A percentile compares a stretch with the other conserved stretches of the same genome.
These are phyloP conservation scores for Acidiella bohemica DNA, from an alignment of 495 filamentous ascomycete genomes.

Conservation along the genomic window DNA sequence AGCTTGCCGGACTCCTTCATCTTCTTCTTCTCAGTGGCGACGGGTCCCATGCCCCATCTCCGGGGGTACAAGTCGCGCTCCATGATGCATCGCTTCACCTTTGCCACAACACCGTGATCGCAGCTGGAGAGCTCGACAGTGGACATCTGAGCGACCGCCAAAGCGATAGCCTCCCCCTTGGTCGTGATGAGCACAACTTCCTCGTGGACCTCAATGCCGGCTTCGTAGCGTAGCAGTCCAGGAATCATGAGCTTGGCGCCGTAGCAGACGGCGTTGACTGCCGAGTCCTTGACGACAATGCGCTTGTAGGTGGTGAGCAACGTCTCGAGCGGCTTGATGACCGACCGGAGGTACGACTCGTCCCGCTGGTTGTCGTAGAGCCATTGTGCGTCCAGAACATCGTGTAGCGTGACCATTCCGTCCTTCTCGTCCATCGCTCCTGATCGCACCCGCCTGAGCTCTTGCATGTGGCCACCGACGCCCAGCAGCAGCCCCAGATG, in stretches of 20 bases:
- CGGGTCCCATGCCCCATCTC: slow-evolving; percentile 86
- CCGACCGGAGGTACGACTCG: slow-evolving; percentile 71
- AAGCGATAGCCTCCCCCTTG: slow-evolving; percentile 94
- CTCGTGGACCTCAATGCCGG: slow-evolving; percentile 73
- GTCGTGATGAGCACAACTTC: slow-evolving; percentile 96
- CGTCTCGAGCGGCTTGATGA: slow-evolving; percentile 81
- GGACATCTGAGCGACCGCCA: slow-evolving; percentile 92
- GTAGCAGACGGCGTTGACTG: slow-evolving; percentile 92
- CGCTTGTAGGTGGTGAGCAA: slow-evolving; percentile 86
- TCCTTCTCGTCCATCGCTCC: slow-evolving; percentile 87
- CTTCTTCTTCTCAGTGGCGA: slow-evolving; percentile 94
- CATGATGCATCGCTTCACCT: slow-evolving; percentile 98
- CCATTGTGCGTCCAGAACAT: slow-evolving; percentile 92
- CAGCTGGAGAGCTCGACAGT: slow-evolving; percentile 82
- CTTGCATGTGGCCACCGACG: slow-evolving; percentile 97
- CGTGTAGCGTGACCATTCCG: slow-evolving; percentile 84
- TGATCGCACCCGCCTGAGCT: slow-evolving; percentile 81
- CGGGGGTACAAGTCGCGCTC: slow-evolving; percentile 92
- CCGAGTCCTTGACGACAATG: slow-evolving; percentile 93
- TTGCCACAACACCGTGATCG: slow-evolving; percentile 92
- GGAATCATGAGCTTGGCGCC: slow-evolving; percentile 97
- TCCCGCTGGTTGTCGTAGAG: slow-evolving; percentile 81
- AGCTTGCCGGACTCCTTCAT: slow-evolving; percentile 95
- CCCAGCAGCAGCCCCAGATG: slow-evolving; percentile 86
- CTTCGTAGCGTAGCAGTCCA: slow-evolving; percentile 80